Evolutionary conservation across 495 filamentous ascomycete genomes (phyloP).

Genomic region (Hypoxylon trugodes): DNA sequence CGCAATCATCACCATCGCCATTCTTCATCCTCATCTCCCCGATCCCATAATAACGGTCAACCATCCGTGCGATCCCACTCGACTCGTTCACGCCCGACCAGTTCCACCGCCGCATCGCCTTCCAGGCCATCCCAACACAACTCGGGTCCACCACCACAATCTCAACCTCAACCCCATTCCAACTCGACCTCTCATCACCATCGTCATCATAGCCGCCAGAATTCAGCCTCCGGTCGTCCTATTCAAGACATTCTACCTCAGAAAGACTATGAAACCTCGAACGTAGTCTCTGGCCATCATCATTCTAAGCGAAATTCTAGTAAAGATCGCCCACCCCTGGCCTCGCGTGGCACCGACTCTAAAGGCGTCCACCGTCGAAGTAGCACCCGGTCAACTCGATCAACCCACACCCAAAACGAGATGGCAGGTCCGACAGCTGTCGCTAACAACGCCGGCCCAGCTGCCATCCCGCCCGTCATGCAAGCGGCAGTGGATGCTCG

Average conservation of each 20-base stretch:
- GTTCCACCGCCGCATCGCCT: conserved; percentile 26
- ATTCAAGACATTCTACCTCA: conserved; percentile 49
- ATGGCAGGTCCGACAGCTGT: conserved; percentile 60
- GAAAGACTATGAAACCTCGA: conserved; percentile 54
- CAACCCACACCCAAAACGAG: conserved; percentile 50
- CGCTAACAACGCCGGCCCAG: conserved; percentile 56
- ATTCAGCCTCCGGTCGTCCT: conserved; percentile 46
- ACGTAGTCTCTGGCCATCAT: conserved; percentile 45
- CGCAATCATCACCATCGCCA: conserved; percentile 28
- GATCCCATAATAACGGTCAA: conserved; percentile 35
- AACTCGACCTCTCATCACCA: conserved; percentile 43
- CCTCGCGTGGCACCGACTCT: conserved; percentile 50
- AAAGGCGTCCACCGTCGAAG: conserved; percentile 55
- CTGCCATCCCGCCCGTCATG: conserved; percentile 53
- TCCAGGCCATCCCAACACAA: conserved; percentile 34
- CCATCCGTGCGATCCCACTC: conserved; percentile 40
- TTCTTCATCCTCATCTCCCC: conserved; percentile 29
- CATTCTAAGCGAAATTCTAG: conserved; percentile 51
- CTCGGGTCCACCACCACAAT: conserved; percentile 35
- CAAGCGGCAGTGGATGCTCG: conserved; percentile 55
- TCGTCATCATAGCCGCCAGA: conserved; percentile 44
- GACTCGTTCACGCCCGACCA: conserved; percentile 44
- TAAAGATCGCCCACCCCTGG: conserved; percentile 50
- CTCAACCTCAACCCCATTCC: conserved; percentile 41
- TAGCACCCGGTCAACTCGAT: conserved; percentile 48